Evolutionary conservation across 495 filamentous ascomycete species (phyloP).

Genomic region (Hypomontagnella monticulosa): DNA sequence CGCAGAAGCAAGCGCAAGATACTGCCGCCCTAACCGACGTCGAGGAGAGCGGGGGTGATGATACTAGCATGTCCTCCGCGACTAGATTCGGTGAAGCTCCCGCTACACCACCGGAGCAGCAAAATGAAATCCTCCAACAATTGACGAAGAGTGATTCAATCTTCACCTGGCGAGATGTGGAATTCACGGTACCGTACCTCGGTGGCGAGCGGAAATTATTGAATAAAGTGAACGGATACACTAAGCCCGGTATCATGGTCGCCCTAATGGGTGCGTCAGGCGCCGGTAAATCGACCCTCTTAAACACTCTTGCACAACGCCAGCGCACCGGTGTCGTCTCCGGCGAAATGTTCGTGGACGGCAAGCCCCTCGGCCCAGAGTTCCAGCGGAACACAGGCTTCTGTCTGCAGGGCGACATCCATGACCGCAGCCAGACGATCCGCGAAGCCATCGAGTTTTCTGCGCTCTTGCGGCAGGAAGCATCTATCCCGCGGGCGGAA

Average conservation of each 20-base stretch:
- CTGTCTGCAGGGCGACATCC: slow-evolving; percentile 88
- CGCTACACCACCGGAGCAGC: slow-evolving; percentile 53
- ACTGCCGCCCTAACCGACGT: slow-evolving; percentile 53
- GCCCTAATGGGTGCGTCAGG: slow-evolving; percentile 85
- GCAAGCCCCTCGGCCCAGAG: slow-evolving; percentile 68
- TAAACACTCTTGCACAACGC: slow-evolving; percentile 80
- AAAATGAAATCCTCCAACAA: slow-evolving; percentile 62
- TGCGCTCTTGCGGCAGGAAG: slow-evolving; percentile 81
- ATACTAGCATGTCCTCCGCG: slow-evolving; percentile 29
- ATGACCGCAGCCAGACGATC: slow-evolving; percentile 85
- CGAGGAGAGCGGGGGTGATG: slow-evolving; percentile 53
- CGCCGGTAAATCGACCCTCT: slow-evolving; percentile 79
- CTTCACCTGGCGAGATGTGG: slow-evolving; percentile 80
- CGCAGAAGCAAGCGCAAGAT: slow-evolving; percentile 62
- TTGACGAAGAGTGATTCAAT: slow-evolving; percentile 70
- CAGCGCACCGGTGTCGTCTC: slow-evolving; percentile 75
- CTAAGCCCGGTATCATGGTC: slow-evolving; percentile 80
- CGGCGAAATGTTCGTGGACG: slow-evolving; percentile 84
- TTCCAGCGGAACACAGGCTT: slow-evolving; percentile 88
- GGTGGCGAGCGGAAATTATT: slow-evolving; percentile 74
- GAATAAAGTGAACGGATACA: slow-evolving; percentile 75
- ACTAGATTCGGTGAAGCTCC: slow-evolving; percentile 31
- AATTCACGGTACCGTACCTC: slow-evolving; percentile 77
- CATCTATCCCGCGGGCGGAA: slow-evolving; percentile 68
- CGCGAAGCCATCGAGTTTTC: slow-evolving; percentile 84